Evolutionary conservation across 2,329 filamentous ascomycete genomes (phyloP).

Genomic region (Penicillium sp.): DNA sequence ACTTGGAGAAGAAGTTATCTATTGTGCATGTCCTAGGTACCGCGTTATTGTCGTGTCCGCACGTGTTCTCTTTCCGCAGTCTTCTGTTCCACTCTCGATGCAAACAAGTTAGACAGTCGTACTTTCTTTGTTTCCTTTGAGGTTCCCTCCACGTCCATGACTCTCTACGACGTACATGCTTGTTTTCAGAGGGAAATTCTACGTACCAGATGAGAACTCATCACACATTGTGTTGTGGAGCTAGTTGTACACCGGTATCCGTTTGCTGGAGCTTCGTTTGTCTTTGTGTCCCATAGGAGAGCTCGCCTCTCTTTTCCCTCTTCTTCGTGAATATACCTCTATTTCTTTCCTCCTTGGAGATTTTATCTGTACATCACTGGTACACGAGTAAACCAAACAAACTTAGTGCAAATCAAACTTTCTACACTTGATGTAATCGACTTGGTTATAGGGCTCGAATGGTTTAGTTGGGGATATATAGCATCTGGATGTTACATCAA

Average conservation of each 20-base stretch:
- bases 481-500: not conserved
- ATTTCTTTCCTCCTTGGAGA: not conserved
- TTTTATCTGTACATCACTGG: too few species aligned
- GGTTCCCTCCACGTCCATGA: not conserved
- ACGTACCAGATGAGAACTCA: not conserved
- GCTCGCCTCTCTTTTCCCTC: not conserved
- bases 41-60: not conserved
- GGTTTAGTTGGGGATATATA: not conserved
- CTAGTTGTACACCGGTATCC: not conserved
- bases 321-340: not conserved
- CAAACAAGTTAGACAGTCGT: not conserved
- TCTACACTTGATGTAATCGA: not conserved
- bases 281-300: not conserved
- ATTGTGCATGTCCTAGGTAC: not conserved
- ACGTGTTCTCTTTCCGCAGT: not conserved
- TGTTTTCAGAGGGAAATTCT: not conserved
- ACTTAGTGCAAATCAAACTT: not conserved
- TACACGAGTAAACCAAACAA: not conserved
- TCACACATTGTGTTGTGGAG: not conserved
- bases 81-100: not conserved
- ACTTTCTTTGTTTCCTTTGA: not conserved
- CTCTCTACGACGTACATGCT: not conserved
- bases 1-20: not conserved
- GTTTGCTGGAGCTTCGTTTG: not conserved
- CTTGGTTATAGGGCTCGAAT: not conserved